Conservation (phyloP, 2,329 filamentous ascomycete genomes). For the Eutypella sp. region DNA sequence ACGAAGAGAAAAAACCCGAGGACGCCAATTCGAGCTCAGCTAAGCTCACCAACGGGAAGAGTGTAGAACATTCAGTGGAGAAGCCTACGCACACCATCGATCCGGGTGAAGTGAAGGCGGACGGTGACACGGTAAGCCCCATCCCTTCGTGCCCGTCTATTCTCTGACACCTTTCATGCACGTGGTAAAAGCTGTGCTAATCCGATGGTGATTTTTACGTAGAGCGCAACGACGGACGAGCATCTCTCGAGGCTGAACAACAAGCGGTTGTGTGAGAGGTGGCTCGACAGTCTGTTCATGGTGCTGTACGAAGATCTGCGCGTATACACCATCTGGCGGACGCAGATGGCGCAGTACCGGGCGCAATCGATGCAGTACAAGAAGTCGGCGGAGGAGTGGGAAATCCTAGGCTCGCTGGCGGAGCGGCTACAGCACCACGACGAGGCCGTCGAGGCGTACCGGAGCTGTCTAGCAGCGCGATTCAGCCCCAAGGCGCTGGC, state of each 20-base stretch:
- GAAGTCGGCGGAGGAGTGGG: slow-evolving; percentile 96
- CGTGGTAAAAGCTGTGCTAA: slow-evolving; percentile 12
- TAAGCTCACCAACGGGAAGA: slow-evolving; percentile 35
- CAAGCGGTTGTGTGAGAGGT: slow-evolving; percentile 93
- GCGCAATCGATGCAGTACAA: slow-evolving; percentile 94
- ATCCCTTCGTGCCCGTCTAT: no score
- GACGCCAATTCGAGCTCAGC: slow-evolving; percentile 28
- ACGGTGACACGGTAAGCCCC: slow-evolving; percentile 33
- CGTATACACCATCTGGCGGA: slow-evolving; percentile 98
- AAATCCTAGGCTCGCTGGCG: slow-evolving; percentile 89
- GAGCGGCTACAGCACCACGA: slow-evolving; percentile 88
- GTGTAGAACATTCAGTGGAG: slow-evolving; percentile 49
- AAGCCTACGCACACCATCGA: slow-evolving; percentile 76
- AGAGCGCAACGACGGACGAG: slow-evolving; percentile 62
- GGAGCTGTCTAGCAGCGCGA: slow-evolving; percentile 76
- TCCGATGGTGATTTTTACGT: slow-evolving; percentile 5
- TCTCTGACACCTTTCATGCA: background rate
- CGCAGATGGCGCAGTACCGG: slow-evolving; percentile 92
- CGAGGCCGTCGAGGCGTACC: slow-evolving; percentile 90
- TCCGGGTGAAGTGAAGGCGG: slow-evolving; percentile 70
- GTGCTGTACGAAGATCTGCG: slow-evolving; percentile 96
- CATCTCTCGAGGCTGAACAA: slow-evolving; percentile 90
- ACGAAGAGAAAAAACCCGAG: no score
- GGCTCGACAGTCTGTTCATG: slow-evolving; percentile 99
- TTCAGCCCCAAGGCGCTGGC: slow-evolving; percentile 92